Evolutionary conservation across 805 yeast genomes (phyloP), one percentile per base, ranked within the genome.

Genomic region (Cyberlindnera sargentensis): DNA sequence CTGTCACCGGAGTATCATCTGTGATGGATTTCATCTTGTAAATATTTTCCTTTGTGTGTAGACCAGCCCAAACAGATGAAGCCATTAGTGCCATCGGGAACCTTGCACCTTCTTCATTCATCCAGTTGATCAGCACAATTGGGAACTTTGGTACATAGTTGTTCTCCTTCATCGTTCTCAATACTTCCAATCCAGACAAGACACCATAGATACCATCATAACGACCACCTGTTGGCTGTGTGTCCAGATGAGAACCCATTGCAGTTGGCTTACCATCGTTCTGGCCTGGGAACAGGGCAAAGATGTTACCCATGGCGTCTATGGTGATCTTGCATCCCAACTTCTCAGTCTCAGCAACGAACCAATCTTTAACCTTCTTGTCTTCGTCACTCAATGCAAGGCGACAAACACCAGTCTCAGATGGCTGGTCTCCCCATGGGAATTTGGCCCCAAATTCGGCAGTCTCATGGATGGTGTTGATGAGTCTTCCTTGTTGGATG

Each of bases 151-250:
- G 86, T 8, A 65, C 67, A 53, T 63, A 72, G 36, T 69, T 65
- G 57, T 78, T 76, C 15, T 77, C 85, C 46, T 78, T 75, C 55
- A 82, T 62, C 4, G 87, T 80, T 47, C 86, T 66, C 51, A 82
- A 61, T 5, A 82, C 79, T 60, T 82, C 87, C 37, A 82, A 63
- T 1, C 86, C 88, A 8, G 82, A 62, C 37, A 81, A 63, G 5
- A 82, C 88, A 20, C 90, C 90, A 32, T 71, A 68, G 34, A 82
- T 76, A 37, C 89, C 90, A 55, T 82, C 90, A 53, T 82, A 82
- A 47, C 86, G 68, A 8, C 90, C 89, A 34, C 89, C 90, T 6
- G 82, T 78, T 29, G 89, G 89, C 61, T 82, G 89, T 1, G 90
- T 82, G 53, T 82, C 90, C 45, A 82, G 63, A 60, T 82, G 89